Conservation (phyloP, 768 basidiomycete species). For the Mycena polygramma region DNA sequence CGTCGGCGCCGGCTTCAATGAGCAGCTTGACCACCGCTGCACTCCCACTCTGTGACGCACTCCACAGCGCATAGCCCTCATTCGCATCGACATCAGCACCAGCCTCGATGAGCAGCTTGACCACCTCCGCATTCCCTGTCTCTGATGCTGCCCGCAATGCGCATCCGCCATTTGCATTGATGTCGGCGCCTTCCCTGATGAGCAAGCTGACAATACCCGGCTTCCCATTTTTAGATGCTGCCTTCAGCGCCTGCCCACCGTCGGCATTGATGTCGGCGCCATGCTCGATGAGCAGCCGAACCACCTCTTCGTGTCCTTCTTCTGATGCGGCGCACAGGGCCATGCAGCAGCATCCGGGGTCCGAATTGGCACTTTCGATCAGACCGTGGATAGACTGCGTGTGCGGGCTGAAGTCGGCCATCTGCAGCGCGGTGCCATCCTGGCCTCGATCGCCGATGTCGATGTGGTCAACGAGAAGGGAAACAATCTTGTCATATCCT, state of each 20-base stretch:
- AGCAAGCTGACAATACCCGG: background rate
- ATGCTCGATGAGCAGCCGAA: background rate
- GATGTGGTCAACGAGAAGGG: background rate
- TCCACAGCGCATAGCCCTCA: too few species aligned
- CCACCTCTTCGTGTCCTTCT: background rate
- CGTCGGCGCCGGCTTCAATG: background rate
- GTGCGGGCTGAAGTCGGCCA: background rate
- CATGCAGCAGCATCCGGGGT: background rate
- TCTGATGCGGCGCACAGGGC: background rate
- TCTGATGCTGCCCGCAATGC: too few species aligned
- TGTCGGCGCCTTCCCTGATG: background rate
- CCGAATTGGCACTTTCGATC: background rate
- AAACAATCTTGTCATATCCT: background rate
- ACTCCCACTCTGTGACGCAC: too few species aligned
- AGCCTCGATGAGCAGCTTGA: too few species aligned
- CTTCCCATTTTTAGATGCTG: background rate
- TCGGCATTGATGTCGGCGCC: background rate
- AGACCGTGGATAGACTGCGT: background rate
- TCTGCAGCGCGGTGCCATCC: conserved; percentile 1
- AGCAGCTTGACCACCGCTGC: too few species aligned
- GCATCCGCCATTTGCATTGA: background rate
- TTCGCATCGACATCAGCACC: too few species aligned
- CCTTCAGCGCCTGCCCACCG: background rate
- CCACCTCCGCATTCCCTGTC: too few species aligned
- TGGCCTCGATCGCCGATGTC: background rate